Evolutionary conservation across 768 basidiomycete species (phyloP), one percentile per base, ranked within the genome.

Genomic region (Amanita fuliginea): DNA sequence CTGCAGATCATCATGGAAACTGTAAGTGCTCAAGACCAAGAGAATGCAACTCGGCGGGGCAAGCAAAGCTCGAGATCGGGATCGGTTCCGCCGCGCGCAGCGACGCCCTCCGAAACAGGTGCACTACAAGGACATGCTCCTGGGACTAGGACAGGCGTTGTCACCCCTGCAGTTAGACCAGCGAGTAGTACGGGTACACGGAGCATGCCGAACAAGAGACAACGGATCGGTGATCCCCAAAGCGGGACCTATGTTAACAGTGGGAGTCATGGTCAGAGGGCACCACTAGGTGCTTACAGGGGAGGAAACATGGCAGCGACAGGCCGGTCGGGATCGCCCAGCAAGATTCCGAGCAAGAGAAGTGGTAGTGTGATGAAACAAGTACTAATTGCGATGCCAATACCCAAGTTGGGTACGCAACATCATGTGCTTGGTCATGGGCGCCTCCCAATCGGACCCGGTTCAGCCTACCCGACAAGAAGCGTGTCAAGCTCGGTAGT

Each of bases 1-100:
- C 63, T 94, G 42, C 82, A 83, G 45, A 67, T 84, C 45, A 77
- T 99, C 34, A 77, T 83, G 69, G 82, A 87, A 55, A 79, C 74
- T 6, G 65, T 83, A 41, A 78, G 81, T 44, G 77, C 83, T 7
- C 72, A 75, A 13, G 83, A 83, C 53, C 90, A 92, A 66, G 92
- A 94, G 68, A 91, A 88, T 64, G 80, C 77, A 59, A 76, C 76
- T 54, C 76, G 70, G 58, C 32, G 42, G 13, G 42, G 13, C 16
- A 50, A 41, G 16, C 7, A 8, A 13, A 64, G 67, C 26, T 54
- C 71, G 19, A 65, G 81, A 43, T 71, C 77, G 19, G 79, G 76
- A 5, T 78, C 78, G 14, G 77, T 80, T 8, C 80, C 82, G 5
- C 69, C 78, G 2, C 77, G 80, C 3, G 70, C 80, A 6, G 81